phyloP scores from a whole-genome alignment of 2,329 filamentous ascomycete species.

The Paraconiothyrium brasiliense region DNA sequence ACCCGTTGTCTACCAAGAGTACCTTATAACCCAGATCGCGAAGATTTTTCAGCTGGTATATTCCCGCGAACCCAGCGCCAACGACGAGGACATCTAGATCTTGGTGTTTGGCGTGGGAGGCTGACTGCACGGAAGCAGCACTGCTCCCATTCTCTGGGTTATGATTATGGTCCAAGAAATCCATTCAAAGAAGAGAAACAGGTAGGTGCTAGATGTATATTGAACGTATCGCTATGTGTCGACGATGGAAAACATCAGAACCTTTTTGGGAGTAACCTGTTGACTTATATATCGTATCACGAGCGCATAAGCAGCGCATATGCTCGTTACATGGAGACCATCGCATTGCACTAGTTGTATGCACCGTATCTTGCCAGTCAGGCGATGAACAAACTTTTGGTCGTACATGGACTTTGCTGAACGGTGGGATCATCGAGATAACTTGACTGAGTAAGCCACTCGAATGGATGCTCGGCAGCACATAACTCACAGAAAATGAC shows the following conservation, averaged over 20 bases:
- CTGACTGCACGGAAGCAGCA: not conserved
- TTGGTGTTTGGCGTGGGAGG: not conserved
- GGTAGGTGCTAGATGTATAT: not conserved
- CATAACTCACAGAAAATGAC: not conserved
- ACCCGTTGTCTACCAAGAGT: conserved; percentile 31
- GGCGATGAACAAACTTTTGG: not conserved
- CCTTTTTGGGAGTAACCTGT: not conserved
- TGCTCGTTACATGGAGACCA: no score
- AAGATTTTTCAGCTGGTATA: conserved; percentile 38
- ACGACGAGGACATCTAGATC: conserved; percentile 38
- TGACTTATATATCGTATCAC: not conserved
- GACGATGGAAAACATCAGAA: not conserved
- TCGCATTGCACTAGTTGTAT: no score
- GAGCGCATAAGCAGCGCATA: no score
- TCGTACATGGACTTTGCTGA: not conserved
- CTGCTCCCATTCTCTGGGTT: not conserved
- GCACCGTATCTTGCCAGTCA: no score
- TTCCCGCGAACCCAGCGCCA: conserved; percentile 40
- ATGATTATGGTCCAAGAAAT: not conserved
- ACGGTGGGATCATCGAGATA: not conserved
- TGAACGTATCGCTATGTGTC: not conserved
- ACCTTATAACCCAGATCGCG: conserved; percentile 35
- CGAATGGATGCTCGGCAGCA: not conserved
- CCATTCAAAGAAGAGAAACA: not conserved
- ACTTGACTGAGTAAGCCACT: not conserved